These are phyloP conservation scores for Trypanosoma caninum DNA, from an alignment of 208 protist species.

Conservation along the genomic window DNA sequence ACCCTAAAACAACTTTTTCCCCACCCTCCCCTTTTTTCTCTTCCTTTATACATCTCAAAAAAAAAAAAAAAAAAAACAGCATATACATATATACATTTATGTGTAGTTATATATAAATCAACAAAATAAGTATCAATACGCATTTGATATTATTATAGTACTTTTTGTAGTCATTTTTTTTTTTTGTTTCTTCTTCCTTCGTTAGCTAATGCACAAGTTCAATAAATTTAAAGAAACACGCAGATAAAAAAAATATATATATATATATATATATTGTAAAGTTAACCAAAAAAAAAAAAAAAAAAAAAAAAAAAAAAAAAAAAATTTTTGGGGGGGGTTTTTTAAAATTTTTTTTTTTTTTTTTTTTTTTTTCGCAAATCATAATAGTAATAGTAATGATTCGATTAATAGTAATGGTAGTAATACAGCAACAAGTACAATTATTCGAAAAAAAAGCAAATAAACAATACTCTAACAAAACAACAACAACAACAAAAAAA, in stretches of 20 bases:
- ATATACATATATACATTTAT: background rate
- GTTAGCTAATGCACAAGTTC: background rate
- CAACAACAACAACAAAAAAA: background rate
- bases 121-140: background rate
- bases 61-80: background rate
- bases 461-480: background rate
- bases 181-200: background rate
- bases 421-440: no score
- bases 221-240: background rate
- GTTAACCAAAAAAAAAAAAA: slow-evolving; percentile 2
- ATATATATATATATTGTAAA: slow-evolving; percentile 26
- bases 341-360: background rate
- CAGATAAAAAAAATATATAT: slow-evolving; percentile 26
- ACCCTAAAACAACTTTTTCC: background rate
- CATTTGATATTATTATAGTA: background rate
- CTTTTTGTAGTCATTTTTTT: background rate
- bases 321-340: background rate
- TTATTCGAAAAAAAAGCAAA: no score
- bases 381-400: no score
- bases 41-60: background rate
- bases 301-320: background rate
- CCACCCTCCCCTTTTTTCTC: background rate
- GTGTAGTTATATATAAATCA: background rate
- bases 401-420: no score
- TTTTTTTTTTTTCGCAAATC: background rate